Evolutionary conservation across 352 stramenopile species (phyloP).

Genomic region (Phytopythium oedochilum): DNA sequence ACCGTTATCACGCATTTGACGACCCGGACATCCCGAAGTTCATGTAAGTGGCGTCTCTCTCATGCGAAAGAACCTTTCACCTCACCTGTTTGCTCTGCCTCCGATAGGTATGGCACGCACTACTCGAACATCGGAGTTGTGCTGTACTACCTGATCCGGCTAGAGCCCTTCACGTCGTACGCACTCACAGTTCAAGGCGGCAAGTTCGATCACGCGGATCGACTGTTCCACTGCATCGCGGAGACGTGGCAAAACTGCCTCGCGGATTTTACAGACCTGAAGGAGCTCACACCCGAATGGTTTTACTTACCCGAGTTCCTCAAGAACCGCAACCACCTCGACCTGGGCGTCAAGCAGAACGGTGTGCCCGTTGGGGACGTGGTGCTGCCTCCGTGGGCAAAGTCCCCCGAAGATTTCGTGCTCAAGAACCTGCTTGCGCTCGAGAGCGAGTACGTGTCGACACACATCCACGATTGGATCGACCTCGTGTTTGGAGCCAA

Average conservation of each 20-base stretch:
- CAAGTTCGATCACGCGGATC: conserved; percentile 92
- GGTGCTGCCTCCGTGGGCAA: conserved; percentile 88
- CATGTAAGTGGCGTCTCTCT: conserved; percentile 38
- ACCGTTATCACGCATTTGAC: conserved; percentile 91
- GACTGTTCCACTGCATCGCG: conserved; percentile 89
- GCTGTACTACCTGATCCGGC: conserved; percentile 97
- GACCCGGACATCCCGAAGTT: conserved; percentile 87
- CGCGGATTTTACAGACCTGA: conserved; percentile 89
- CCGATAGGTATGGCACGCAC: conserved; percentile 78
- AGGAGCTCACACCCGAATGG: conserved; percentile 94
- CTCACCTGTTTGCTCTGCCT: background rate
- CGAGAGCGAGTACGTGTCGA: conserved; percentile 83
- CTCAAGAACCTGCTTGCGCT: conserved; percentile 82
- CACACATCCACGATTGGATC: conserved; percentile 88
- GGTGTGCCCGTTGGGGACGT: conserved; percentile 91
- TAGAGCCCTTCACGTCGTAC: conserved; percentile 98
- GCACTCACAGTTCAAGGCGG: conserved; percentile 94
- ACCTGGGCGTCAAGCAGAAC: conserved; percentile 80
- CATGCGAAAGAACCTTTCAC: background rate
- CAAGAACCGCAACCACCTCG: conserved; percentile 81
- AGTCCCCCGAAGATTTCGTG: conserved; percentile 78
- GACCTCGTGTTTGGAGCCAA: conserved; percentile 79
- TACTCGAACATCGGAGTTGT: conserved; percentile 94
- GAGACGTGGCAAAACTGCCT: conserved; percentile 90
- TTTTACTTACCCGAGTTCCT: conserved; percentile 92